Evolutionary conservation across 169 alveolate species (phyloP), one percentile per base, ranked within the genome.

Genomic region (Cryptosporidium bovis): DNA sequence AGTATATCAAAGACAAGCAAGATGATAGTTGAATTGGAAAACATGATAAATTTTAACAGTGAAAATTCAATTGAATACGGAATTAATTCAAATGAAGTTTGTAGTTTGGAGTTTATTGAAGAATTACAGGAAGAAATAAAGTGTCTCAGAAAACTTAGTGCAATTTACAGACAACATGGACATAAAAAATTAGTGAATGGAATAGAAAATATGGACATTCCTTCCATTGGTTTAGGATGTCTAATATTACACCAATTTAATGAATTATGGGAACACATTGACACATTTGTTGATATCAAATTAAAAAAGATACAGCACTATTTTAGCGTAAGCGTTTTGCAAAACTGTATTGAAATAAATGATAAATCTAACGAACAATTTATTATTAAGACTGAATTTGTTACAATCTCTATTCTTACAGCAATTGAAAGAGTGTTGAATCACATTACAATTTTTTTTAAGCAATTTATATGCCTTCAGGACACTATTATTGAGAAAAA

Each of bases 231-330:
- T 44, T 77, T 60, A 7, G 77, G 87, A 24, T 77, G 77, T 53
- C 3, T 77, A 77, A 62, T 77, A n/a, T 20, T 77, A 34, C 51
- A 77, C 31, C 58, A 77, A 24, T 77, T 77, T 44, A 64, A 64
- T 48, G 87, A 77, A 40, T n/a, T 77, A 62, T 77, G 77, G 87
- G 87, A 77, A 27, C 87, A 77, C 51, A 62, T 77, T 36, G 69
- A 77, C 33, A 77, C 34, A 12, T 8, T 77, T 24, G 71, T 77
- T 34, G 87, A 77, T 34, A 62, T 77, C 12, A 24, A 20, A 20
- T 48, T 77, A 10, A 77, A 62, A 77, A 24, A 66, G 33, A 13
- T 77, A 20, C 51, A 77, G 27, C 56, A 46, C 10, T 12, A 48
- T 1, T 77, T 77, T 60, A 68, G 56, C 27, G 77, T 77, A 34